A percentile compares a stretch with the other conserved stretches of the same genome.
Conservation (phyloP, 176 grass and related monocot genomes). For the Oryza punctata region DNA sequence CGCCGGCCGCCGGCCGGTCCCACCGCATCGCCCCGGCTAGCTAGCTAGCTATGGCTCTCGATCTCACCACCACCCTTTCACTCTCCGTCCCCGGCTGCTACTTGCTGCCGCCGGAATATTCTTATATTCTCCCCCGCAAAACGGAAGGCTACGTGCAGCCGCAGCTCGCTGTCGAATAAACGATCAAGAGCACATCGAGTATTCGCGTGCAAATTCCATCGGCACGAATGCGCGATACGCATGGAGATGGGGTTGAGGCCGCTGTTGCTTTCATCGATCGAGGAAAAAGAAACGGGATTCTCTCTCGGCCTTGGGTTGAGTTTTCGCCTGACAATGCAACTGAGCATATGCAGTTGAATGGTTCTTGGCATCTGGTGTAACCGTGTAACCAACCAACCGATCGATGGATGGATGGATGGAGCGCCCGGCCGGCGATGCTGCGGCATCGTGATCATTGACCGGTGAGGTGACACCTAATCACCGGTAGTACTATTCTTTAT, state of each 20-base stretch:
- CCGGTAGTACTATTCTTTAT: conserved; percentile 3
- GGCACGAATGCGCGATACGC: neutral
- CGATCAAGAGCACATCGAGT: neutral
- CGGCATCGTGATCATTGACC: conserved; percentile 22
- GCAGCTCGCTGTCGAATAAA: neutral
- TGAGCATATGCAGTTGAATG: neutral
- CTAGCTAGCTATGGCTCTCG: neutral
- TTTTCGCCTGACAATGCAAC: neutral
- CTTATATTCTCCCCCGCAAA: conserved; percentile 25
- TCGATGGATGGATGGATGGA: neutral
- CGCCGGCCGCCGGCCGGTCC: conserved; percentile 3
- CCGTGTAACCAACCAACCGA: neutral
- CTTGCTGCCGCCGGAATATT: conserved; percentile 33
- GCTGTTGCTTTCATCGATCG: conserved; percentile 2
- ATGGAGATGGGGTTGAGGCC: neutral
- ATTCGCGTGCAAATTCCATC: neutral
- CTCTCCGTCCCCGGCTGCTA: neutral
- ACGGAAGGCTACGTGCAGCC: neutral
- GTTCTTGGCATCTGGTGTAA: conserved; percentile 13
- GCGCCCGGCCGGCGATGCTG: neutral
- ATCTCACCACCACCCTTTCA: neutral
- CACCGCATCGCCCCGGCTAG: neutral
- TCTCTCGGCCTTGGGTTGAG: neutral
- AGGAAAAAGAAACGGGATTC: neutral
- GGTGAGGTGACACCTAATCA: conserved; percentile 10